A percentile compares a stretch with the other conserved stretches of the same genome.
Evolutionary conservation across 2,329 filamentous ascomycete species (phyloP).

Genomic region (Penicillium occitanis): DNA sequence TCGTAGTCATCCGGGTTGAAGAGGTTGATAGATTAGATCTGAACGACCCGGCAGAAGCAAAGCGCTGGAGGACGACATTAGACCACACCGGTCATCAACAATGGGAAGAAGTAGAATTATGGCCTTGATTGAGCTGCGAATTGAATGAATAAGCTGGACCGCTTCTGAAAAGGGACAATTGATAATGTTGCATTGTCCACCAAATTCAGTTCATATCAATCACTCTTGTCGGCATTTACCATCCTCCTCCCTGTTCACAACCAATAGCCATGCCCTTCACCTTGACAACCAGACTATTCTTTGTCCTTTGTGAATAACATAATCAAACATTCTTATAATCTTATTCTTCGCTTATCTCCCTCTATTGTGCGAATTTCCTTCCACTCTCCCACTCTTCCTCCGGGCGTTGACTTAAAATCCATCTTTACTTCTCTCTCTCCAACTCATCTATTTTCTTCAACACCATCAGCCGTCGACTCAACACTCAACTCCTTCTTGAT

Average conservation of each 20-base stretch:
- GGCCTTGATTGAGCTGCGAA: constrained; percentile 50
- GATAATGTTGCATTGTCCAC: constrained; percentile 6
- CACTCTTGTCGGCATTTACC: constrained; percentile 7
- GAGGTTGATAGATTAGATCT: constrained; percentile 75
- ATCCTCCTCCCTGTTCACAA: neutral
- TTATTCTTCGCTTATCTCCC: neutral
- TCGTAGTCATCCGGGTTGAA: constrained; percentile 80
- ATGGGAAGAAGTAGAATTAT: constrained; percentile 71
- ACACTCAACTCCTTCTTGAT: neutral
- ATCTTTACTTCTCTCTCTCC: constrained; percentile 1
- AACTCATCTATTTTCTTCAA: neutral
- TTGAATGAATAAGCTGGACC: neutral
- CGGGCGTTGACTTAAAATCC: neutral
- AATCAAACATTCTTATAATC: neutral
- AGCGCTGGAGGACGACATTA: constrained; percentile 68
- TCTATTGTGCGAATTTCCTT: neutral
- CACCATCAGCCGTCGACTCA: constrained; percentile 1
- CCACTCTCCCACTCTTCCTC: neutral
- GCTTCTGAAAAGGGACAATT: neutral
- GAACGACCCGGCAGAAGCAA: constrained; percentile 61
- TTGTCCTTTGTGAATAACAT: constrained; percentile 4
- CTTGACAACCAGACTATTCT: neutral
- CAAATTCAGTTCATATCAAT: neutral
- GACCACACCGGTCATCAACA: constrained; percentile 46
- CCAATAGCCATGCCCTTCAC: neutral